Evolutionary conservation across 495 filamentous ascomycete species (phyloP).

Genomic region (Xylaria castorea): DNA sequence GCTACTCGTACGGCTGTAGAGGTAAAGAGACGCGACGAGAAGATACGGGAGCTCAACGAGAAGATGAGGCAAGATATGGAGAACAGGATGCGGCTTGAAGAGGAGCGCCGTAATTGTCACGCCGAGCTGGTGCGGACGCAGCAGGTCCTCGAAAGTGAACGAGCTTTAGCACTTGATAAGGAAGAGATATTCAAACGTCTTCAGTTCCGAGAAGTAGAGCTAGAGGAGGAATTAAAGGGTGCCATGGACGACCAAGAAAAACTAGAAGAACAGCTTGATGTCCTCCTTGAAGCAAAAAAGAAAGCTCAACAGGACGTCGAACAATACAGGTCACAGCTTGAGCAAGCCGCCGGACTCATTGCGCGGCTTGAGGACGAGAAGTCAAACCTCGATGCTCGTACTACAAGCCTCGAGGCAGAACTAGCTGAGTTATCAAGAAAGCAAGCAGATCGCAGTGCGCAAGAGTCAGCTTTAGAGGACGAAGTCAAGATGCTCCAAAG

Average conservation of each 20-base stretch:
- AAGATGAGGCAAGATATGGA: constrained; percentile 79
- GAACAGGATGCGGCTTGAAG: constrained; percentile 83
- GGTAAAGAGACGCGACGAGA: constrained; percentile 92
- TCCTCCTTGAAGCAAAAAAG: constrained; percentile 87
- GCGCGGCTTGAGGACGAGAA: constrained; percentile 84
- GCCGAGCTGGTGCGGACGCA: constrained; percentile 87
- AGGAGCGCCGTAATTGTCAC: constrained; percentile 87
- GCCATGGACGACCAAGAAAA: constrained; percentile 96
- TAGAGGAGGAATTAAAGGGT: constrained; percentile 88
- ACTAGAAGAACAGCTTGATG: constrained; percentile 91
- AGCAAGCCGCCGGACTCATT: constrained; percentile 90
- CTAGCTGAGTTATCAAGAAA: constrained; percentile 69
- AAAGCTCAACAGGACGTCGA: constrained; percentile 86
- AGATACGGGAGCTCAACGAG: constrained; percentile 82
- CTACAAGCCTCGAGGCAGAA: constrained; percentile 70
- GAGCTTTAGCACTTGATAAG: constrained; percentile 92
- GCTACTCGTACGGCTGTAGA: constrained; percentile 88
- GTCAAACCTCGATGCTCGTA: constrained; percentile 68
- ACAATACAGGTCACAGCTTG: constrained; percentile 77
- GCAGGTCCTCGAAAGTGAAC: constrained; percentile 92
- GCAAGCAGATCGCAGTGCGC: constrained; percentile 71
- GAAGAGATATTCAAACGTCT: constrained; percentile 97
- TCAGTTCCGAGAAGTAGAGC: constrained; percentile 85
- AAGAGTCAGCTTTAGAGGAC: constrained; percentile 74
- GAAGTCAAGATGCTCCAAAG: constrained; percentile 93